Evolutionary conservation across 2,329 filamentous ascomycete species (phyloP), one percentile per base, ranked within the genome.

Genomic region (Ascochyta rabiei): DNA sequence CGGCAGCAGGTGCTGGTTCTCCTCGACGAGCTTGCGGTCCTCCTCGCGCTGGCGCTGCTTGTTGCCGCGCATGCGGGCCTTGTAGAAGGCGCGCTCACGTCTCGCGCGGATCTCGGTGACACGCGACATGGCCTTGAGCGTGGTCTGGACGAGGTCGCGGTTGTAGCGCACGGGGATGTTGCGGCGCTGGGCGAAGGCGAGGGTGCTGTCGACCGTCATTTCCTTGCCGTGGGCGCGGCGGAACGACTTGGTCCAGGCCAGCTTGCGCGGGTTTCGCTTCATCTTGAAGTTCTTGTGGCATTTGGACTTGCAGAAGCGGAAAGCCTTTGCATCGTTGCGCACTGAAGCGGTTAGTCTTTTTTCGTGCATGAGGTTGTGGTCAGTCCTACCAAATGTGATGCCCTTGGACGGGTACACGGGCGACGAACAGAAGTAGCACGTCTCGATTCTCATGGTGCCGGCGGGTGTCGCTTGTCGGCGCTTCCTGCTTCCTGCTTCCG

Each of bases 101-200:
- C 87, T 86, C 54, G 85, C 78, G 49, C 92, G 84, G 77, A 98
- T 93, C 82, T 97, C 93, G 69, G 85, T 82, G 68, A 98, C 88
- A 61, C 93, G 86, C 78, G 91, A 84, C 92, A 99, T 99, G 64
- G 93, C 93, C 74, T 89, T 86, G 77, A 98, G 83, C 15, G 95
- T 98, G 71, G 89, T 91, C 67, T 85, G 84, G 61, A 96, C 87
- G 62, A 96, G 86, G 67, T 96, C 91, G 77, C 95, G 89, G 85
- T 97, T 91, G 86, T 99, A 99, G 74, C 93, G 91, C 59, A 96
- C 86, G 63, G 95, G 95, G 28, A 96, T 86, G 82, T 99, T 97
- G 81, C 95, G 90, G 73, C 91, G 89, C 65, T 91, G 90, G 60
- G 91, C 89, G 79, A 98, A 96, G 72, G 91, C 89, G 57, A 99